Evolutionary conservation across 257 asterid species (phyloP).

Genomic region (Gentiana straminea): DNA sequence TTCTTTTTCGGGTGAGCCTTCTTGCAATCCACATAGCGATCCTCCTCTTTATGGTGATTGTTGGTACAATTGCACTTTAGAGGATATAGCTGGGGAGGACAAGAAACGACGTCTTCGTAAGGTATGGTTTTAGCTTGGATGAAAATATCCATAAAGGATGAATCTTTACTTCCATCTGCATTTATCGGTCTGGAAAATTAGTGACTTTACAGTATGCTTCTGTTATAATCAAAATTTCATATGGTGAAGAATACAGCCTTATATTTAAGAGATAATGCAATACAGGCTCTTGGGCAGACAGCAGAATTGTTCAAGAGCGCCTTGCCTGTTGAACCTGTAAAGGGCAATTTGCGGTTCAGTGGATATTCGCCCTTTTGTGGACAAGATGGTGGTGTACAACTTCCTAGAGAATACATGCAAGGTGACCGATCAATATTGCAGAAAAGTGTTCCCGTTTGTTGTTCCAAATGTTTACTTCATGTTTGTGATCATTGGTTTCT

Average conservation of each 20-base stretch:
- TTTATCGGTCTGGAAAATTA: not conserved
- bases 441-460: not conserved
- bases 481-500: not conserved
- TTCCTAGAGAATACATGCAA: constrained; percentile 87
- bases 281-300: constrained; percentile 91
- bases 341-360: constrained; percentile 88
- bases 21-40: constrained; percentile 89
- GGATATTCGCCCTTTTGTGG: constrained; percentile 99
- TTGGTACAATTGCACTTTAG: constrained; percentile 93
- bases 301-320: constrained; percentile 93
- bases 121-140: constrained; percentile 29
- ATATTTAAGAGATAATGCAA: constrained; percentile 4
- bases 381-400: constrained; percentile 99
- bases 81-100: constrained; percentile 91
- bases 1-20: constrained; percentile 70
- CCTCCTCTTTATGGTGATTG: constrained; percentile 95
- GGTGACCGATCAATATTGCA: constrained; percentile 24
- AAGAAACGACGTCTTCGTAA: constrained; percentile 87
- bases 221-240: no score
- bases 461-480: not conserved
- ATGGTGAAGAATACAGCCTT: not conserved
- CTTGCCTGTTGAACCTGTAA: constrained; percentile 90
- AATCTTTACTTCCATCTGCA: not conserved
- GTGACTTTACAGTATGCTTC: no score
- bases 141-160: not conserved